Conservation (phyloP, 768 basidiomycete genomes). For the Fomitopsis serialis region DNA sequence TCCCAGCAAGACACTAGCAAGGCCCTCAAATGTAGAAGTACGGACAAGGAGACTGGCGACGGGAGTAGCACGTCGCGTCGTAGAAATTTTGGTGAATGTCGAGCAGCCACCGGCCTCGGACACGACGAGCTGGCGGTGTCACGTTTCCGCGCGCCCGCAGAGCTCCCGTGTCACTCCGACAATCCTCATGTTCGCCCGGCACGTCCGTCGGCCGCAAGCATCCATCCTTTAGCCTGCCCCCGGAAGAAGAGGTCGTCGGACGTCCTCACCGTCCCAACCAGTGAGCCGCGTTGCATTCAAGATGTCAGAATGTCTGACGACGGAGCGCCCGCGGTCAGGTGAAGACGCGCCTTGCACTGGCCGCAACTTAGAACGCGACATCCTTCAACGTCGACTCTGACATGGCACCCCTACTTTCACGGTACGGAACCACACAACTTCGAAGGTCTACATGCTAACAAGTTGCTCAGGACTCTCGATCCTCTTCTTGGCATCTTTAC, state of each 20-base stretch:
- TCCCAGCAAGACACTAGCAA: constrained; percentile 15
- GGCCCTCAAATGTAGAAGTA: background rate
- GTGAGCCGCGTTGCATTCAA: too few relatives aligned
- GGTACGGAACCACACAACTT: constrained; percentile 29
- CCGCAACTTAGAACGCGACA: too few relatives aligned
- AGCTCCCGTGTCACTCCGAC: background rate
- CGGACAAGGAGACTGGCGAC: background rate
- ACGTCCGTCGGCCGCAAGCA: constrained; percentile 8
- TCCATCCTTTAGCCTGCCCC: too few relatives aligned
- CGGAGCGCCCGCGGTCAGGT: too few relatives aligned
- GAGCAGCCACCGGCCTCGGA: background rate
- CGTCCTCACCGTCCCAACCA: too few relatives aligned
- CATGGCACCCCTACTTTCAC: constrained; percentile 50
- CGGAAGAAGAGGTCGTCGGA: too few relatives aligned
- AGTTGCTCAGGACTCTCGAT: constrained; percentile 50
- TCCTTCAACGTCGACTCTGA: background rate
- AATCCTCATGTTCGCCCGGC: background rate
- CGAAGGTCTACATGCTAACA: background rate
- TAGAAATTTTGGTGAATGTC: constrained; percentile 12
- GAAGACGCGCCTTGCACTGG: too few relatives aligned
- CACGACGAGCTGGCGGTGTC: background rate
- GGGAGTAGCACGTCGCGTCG: constrained; percentile 6
- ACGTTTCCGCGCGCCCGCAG: background rate
- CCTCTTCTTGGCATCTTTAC: constrained; percentile 74
- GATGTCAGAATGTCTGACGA: too few relatives aligned